Conservation (phyloP, 768 basidiomycete genomes). For the Cystobasidium ongulense region DNA sequence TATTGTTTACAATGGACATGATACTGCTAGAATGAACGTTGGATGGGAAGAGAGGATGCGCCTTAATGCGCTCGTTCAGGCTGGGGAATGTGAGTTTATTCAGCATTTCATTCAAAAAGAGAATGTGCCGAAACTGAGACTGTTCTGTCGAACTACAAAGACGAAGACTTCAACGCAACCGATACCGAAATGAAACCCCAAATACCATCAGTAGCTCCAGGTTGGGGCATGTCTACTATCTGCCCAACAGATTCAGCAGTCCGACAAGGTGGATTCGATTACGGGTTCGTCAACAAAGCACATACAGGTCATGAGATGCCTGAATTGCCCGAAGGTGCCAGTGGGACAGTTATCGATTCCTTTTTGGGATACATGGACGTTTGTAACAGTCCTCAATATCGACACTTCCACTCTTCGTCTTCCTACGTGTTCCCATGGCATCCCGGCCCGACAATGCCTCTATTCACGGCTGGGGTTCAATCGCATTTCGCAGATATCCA, state of each 20-base stretch:
- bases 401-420: constrained; percentile 40
- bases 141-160: constrained; percentile 19
- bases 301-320: constrained; percentile 36
- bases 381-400: constrained; percentile 41
- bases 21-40: constrained; percentile 36
- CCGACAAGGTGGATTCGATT: constrained; percentile 36
- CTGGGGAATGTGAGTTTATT: constrained; percentile 35
- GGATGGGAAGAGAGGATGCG: constrained; percentile 38
- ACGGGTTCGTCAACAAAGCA: constrained; percentile 33
- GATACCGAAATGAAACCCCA: constrained; percentile 34
- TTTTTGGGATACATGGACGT: constrained; percentile 40
- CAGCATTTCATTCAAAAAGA: not conserved
- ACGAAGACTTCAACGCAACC: constrained; percentile 30
- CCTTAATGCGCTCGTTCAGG: constrained; percentile 34
- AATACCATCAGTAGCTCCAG: constrained; percentile 34
- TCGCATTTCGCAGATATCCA: constrained; percentile 41
- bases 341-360: constrained; percentile 35
- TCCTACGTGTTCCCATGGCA: constrained; percentile 40
- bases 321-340: constrained; percentile 2
- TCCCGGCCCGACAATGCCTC: constrained; percentile 37
- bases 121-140: not conserved
- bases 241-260: constrained; percentile 38
- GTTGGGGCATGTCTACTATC: constrained; percentile 40
- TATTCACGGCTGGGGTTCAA: constrained; percentile 41
- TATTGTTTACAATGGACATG: constrained; percentile 42